These are phyloP conservation scores for Sarcomyxa edulis DNA, from an alignment of 768 basidiomycete species.

Conservation along the genomic window DNA sequence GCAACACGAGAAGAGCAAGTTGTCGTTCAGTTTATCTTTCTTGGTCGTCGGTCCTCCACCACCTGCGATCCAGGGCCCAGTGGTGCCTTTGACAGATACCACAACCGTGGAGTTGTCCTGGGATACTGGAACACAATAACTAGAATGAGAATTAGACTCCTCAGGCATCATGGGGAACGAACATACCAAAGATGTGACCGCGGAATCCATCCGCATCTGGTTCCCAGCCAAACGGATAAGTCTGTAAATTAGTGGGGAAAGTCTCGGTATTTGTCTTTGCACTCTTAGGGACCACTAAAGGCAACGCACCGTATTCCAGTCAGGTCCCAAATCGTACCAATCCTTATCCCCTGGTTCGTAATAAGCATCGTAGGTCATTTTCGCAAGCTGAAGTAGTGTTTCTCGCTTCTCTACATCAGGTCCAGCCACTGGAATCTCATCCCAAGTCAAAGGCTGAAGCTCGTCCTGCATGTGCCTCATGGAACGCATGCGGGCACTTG, in stretches of 20 bases:
- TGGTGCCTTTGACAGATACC: conserved; percentile 92
- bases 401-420: conserved; percentile 73
- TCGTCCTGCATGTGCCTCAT: conserved; percentile 33
- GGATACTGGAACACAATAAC: too few species aligned
- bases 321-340: conserved; percentile 69
- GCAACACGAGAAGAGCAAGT: conserved; percentile 93
- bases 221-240: conserved; percentile 84
- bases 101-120: conserved; percentile 82
- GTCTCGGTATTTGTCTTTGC: too few species aligned
- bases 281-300: neutral
- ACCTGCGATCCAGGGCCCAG: conserved; percentile 59
- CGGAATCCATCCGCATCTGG: conserved; percentile 86
- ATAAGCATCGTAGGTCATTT: conserved; percentile 90
- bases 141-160: too few species aligned
- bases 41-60: conserved; percentile 77
- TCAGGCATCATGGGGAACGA: too few species aligned
- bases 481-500: conserved; percentile 29
- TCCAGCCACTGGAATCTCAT: conserved; percentile 52
- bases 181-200: conserved; percentile 90
- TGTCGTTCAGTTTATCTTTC: conserved; percentile 95
- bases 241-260: conserved; percentile 26
- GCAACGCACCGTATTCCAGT: conserved; percentile 55
- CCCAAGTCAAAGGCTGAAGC: conserved; percentile 47
- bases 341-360: conserved; percentile 36
- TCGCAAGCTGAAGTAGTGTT: conserved; percentile 72